phyloP scores from a whole-genome alignment of 176 grass and related monocot species.

The Aegilops umbellulata region DNA sequence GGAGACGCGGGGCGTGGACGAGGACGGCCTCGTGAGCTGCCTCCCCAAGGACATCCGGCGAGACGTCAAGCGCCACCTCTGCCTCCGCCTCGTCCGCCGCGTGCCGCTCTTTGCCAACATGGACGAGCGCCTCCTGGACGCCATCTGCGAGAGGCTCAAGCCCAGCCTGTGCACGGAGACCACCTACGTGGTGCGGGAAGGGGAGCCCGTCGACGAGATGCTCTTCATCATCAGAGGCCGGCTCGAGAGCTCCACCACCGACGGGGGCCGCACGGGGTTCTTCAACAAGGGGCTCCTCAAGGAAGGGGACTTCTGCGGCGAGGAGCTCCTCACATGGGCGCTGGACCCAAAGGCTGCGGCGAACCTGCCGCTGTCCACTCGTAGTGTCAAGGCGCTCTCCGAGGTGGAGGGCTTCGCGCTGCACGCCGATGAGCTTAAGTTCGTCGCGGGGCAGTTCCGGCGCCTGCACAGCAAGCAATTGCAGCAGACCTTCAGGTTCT shows the following conservation, averaged over 20 bases:
- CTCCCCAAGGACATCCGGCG: too few relatives aligned
- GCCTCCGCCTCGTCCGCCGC: too few relatives aligned
- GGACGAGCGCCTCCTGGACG: slow-evolving; percentile 74
- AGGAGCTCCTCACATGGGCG: slow-evolving; percentile 76
- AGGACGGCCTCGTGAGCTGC: too few relatives aligned
- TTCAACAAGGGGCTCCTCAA: slow-evolving; percentile 58
- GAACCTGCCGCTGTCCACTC: slow-evolving; percentile 60
- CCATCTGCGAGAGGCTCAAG: slow-evolving; percentile 72
- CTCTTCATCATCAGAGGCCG: slow-evolving; percentile 70
- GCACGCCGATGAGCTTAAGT: slow-evolving; percentile 70
- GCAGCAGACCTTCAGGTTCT: slow-evolving; percentile 75
- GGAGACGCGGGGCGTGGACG: too few relatives aligned
- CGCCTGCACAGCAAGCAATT: slow-evolving; percentile 74
- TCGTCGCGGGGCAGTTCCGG: slow-evolving; percentile 63
- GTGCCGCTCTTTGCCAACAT: slow-evolving; percentile 42
- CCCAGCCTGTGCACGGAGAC: slow-evolving; percentile 64
- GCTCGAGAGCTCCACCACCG: slow-evolving; percentile 67
- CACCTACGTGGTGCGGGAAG: slow-evolving; percentile 56
- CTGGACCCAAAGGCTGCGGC: slow-evolving; percentile 57
- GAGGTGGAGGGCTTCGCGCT: slow-evolving; percentile 80
- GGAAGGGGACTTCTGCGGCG: slow-evolving; percentile 67
- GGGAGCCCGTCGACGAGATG: slow-evolving; percentile 83
- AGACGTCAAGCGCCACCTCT: too few relatives aligned
- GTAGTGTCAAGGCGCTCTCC: slow-evolving; percentile 50
- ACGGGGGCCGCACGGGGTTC: slow-evolving; percentile 60